Percentiles rank a stretch among this genome's conserved stretches.
These are phyloP conservation scores for Leptodontidium sp. DNA, from an alignment of 2,329 filamentous ascomycete species.

Conservation along the genomic window DNA sequence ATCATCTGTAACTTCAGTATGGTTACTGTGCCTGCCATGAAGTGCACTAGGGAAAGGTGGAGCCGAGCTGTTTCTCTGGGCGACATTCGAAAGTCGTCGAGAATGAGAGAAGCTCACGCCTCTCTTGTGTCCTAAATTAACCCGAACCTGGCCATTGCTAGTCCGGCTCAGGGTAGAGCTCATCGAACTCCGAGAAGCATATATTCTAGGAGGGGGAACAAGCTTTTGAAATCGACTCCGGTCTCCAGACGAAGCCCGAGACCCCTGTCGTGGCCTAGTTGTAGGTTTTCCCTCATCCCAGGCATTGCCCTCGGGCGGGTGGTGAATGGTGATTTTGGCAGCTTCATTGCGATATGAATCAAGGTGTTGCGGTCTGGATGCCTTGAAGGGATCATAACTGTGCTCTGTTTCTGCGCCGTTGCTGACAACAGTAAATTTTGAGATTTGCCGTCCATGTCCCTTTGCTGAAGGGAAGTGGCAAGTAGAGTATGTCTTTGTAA, in stretches of 20 bases:
- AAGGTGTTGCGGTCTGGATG: constrained; percentile 56
- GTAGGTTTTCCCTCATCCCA: constrained; percentile 26
- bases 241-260: constrained; percentile 15
- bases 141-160: constrained; percentile 48
- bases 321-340: constrained; percentile 45
- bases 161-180: constrained; percentile 52
- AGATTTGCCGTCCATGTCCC: constrained; percentile 62
- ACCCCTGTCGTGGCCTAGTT: constrained; percentile 19
- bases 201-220: constrained; percentile 39
- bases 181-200: constrained; percentile 56
- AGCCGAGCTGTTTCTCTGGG: constrained; percentile 24
- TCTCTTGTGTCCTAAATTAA: constrained; percentile 63
- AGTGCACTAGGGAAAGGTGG: constrained; percentile 8
- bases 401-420: constrained; percentile 63
- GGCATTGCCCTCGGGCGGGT: constrained; percentile 31
- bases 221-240: constrained; percentile 12
- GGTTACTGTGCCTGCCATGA: constrained; percentile 35
- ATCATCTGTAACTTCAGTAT: constrained; percentile 39
- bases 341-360: constrained; percentile 53
- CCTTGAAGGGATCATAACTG: constrained; percentile 87
- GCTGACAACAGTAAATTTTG: constrained; percentile 71
- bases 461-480: constrained; percentile 62
- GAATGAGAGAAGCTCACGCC: constrained; percentile 70
- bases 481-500: constrained; percentile 68
- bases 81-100: constrained; percentile 44